Evolutionary conservation across 225 moss, liverwort and hornwort species (phyloP), one percentile per base, ranked within the genome.

Genomic region (Pseudisothecium myosuroides): DNA sequence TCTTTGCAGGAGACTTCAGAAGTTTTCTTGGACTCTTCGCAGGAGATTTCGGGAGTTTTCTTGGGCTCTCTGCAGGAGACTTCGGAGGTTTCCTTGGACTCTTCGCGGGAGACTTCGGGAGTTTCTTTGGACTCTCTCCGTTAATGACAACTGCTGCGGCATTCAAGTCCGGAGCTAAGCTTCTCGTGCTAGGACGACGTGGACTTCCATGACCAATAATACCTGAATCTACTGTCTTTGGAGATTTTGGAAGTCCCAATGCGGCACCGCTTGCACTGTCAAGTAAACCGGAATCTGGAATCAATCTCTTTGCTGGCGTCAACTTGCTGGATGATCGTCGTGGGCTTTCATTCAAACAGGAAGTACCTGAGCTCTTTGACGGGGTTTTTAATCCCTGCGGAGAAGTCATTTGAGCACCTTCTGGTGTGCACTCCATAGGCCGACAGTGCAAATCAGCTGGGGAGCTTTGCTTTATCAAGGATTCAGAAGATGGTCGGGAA

Each of bases 261-360:
- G 88, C 34, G 37, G 88, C 76, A 90, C 82, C 91, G 85, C 76
- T 92, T 75, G 87, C 83, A 87, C 90, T 94, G 68, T 89, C 87
- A 37, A 55, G 75, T 85, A 90, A 31, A 54, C 88, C 82, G 34
- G 92, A 90, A 66, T 90, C 91, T 28, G 87, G 31, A 76, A 80
- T 56, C 58, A 76, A 24, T 84, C 91, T 92, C 64, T 91, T 91
- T 37, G 86, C 83, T 81, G 94, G 93, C 54, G 88, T 90, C 81
- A 93, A 85, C 76, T 89, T 90, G 85, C 83, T 92, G 71, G 89
- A 92, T 37, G 83, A 83, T 60, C 83, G 88, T 52, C 83, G 88
- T 36, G 92, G 93, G 83, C 93, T 94, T 87, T 80, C 94, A 29
- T 58, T 63, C 65, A 41, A 77, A 84, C 78, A 59, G 52, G 87